Percentiles rank a stretch among this genome's conserved stretches.
Evolutionary conservation across 495 filamentous ascomycete species (phyloP).

Genomic region (Melanomma pulvis-pyrius): DNA sequence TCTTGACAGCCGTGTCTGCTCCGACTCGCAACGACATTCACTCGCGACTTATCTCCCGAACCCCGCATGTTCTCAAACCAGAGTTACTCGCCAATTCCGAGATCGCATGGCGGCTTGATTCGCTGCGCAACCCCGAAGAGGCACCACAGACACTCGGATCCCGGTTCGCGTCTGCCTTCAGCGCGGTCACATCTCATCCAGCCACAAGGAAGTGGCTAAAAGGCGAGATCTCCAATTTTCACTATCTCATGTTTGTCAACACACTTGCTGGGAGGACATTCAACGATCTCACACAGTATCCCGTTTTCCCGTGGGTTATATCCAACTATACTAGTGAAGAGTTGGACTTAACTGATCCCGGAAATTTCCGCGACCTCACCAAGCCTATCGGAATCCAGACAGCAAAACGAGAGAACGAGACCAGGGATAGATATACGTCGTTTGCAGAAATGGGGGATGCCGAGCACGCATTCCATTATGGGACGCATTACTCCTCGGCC

Average conservation of each 20-base stretch:
- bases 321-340: slow-evolving; percentile 97
- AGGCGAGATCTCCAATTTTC: slow-evolving; percentile 97
- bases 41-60: slow-evolving; percentile 70
- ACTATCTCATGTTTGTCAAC: slow-evolving; percentile 97
- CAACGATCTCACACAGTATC: slow-evolving; percentile 97
- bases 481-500: slow-evolving; percentile 97
- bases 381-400: slow-evolving; percentile 98
- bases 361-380: slow-evolving; percentile 84
- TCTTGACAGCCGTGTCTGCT: slow-evolving; percentile 78
- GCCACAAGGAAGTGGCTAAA: slow-evolving; percentile 88
- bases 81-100: slow-evolving; percentile 56
- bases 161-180: slow-evolving; percentile 94
- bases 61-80: slow-evolving; percentile 69
- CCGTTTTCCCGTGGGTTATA: slow-evolving; percentile 96
- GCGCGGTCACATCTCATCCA: slow-evolving; percentile 69
- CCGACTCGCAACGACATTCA: slow-evolving; percentile 76
- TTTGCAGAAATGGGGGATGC: slow-evolving; percentile 91
- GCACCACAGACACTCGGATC: slow-evolving; percentile 80
- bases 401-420: slow-evolving; percentile 69
- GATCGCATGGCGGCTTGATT: slow-evolving; percentile 86
- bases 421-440: slow-evolving; percentile 78
- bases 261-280: slow-evolving; percentile 96
- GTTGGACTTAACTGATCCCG: slow-evolving; percentile 79
- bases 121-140: slow-evolving; percentile 79
- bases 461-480: slow-evolving; percentile 88